Evolutionary conservation across 176 grass and related monocot genomes (phyloP), one percentile per base, ranked within the genome.

Genomic region (Pontederia paniculata): DNA sequence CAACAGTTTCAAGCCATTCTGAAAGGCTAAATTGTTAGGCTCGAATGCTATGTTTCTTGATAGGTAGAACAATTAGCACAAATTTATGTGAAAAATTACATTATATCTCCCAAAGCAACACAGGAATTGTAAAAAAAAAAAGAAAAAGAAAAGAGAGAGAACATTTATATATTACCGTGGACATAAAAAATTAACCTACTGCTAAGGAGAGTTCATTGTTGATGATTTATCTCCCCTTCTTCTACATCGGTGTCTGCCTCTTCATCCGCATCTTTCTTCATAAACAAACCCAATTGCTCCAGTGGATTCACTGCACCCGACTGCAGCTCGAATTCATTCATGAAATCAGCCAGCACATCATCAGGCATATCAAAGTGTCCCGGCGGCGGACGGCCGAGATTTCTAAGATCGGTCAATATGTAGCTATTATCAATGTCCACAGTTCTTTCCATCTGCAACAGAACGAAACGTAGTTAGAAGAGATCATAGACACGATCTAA

Each of bases 391-490:
- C 19, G 59, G 69, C 73, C 73, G n/a, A 88, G 46, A 5, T 70
- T 80, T 31, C 79, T 75, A 21, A 88, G 28, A 60, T 88, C 89
- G 57, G 85, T 79, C 44, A 89, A 31, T 48, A 88, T 42, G 43
- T 86, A 57, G 17, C 70, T 86, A 17, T 95, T 95, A 54, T 95
- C 89, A 57, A 95, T 84, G 44, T 95, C 81, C n/a, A 89, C 76
- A 0, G 89, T 95, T 67, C 85, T 95, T 70, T 95, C 76, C 71
- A 95, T 78, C 89, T 95, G 55, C 52, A 53, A 50, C 72, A 61
- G 49, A 51, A 52, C 9, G 70, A n/a, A 42, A 12, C 41, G 23
- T 20, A 7, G 45, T 15, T 47, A 58, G 17, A 62, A 44, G 72
- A 73, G 60, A 25, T 57, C 11, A 56, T n/a, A 23, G 28, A 48